A percentile compares a stretch with the other conserved stretches of the same genome.
Conservation (phyloP, 2,329 filamentous ascomycete genomes). For the Epichloe uncinata region DNA sequence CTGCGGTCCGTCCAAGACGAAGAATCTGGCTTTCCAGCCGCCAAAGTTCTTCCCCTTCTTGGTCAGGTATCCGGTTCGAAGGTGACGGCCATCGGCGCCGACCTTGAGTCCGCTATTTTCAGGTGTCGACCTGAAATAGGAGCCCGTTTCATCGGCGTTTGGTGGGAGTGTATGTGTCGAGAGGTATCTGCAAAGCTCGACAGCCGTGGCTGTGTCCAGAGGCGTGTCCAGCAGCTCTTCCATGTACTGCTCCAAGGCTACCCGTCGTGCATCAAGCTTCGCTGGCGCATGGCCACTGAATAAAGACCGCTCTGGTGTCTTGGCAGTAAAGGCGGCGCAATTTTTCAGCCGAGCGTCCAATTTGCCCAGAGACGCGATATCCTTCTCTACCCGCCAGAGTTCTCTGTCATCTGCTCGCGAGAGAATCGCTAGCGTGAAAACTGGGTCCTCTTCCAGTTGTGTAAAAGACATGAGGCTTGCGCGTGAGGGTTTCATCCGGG, state of each 20-base stretch:
- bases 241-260: conserved; percentile 72
- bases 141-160: conserved; percentile 41
- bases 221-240: conserved; percentile 73
- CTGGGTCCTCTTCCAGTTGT: conserved; percentile 77
- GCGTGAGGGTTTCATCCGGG: conserved; percentile 83
- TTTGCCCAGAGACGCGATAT: conserved; percentile 64
- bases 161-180: conserved; percentile 53
- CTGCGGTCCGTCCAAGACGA: conserved; percentile 42
- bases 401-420: conserved; percentile 64
- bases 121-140: conserved; percentile 11
- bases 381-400: conserved; percentile 91
- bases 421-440: conserved; percentile 81
- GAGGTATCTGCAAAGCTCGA: conserved; percentile 78
- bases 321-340: conserved; percentile 56
- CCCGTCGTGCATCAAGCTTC: conserved; percentile 76
- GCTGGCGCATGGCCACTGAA: conserved; percentile 91
- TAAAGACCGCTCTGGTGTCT: conserved; percentile 68
- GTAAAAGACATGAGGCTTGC: conserved; percentile 71
- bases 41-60: conserved; percentile 98
- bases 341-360: conserved; percentile 73
- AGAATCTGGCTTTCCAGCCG: conserved; percentile 81
- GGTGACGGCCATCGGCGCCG: conserved; percentile 51
- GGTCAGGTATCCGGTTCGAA: conserved; percentile 82
- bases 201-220: conserved; percentile 61
- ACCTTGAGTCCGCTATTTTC: conserved; percentile 23